Evolutionary conservation across 768 basidiomycete genomes (phyloP).

Genomic region (Phlebiopsis flavidoalba): DNA sequence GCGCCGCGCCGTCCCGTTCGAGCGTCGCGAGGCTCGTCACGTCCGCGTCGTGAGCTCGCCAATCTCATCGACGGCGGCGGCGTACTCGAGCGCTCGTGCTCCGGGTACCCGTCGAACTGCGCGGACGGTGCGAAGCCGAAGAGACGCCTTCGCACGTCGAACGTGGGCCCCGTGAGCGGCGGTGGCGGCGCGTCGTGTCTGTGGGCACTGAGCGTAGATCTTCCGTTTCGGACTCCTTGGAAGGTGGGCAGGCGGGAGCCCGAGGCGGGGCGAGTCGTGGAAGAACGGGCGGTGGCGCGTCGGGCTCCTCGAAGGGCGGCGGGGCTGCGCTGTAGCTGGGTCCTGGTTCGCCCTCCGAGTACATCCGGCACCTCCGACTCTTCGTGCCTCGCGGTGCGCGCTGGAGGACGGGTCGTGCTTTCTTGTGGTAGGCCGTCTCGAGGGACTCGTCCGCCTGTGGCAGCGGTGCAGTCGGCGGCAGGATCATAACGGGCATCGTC

Average conservation of each 20-base stretch:
- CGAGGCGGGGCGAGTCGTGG: conserved; percentile 22
- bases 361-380: conserved; percentile 66
- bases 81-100: conserved; percentile 48
- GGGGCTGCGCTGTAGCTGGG: conserved; percentile 68
- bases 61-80: conserved; percentile 78
- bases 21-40: conserved; percentile 61
- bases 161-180: conserved; percentile 26
- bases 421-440: conserved; percentile 79
- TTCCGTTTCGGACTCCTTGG: conserved; percentile 42
- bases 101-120: conserved; percentile 82
- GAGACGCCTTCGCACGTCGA: conserved; percentile 71
- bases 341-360: conserved; percentile 68
- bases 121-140: conserved; percentile 70
- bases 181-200: conserved; percentile 30
- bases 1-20: conserved; percentile 45
- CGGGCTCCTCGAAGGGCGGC: conserved; percentile 82
- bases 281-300: conserved; percentile 65
- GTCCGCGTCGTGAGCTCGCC: conserved; percentile 65
- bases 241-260: conserved; percentile 25
- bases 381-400: conserved; percentile 62
- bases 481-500: conserved; percentile 62
- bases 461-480: conserved; percentile 73
- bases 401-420: conserved; percentile 80
- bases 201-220: conserved; percentile 63
- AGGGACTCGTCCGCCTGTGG: conserved; percentile 71